Conservation (phyloP, 768 basidiomycete genomes). For the Naganishia randhawae region DNA sequence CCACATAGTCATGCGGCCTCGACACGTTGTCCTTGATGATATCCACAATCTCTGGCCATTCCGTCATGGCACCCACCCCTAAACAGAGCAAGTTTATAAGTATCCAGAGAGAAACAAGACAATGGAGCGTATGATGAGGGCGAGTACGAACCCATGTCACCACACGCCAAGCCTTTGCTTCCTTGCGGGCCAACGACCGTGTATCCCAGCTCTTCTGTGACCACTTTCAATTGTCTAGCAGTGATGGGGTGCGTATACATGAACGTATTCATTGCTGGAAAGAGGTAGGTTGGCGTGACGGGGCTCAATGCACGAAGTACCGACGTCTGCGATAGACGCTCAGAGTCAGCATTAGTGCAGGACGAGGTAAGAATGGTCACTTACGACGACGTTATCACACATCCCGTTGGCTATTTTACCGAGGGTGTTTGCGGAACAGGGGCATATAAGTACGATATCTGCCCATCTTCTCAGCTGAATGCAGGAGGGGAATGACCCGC, state of each 20-base stretch:
- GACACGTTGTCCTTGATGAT: conserved; percentile 45
- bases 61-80: conserved; percentile 94
- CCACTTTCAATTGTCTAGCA: conserved; percentile 69
- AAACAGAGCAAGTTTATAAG: neutral
- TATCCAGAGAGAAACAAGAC: neutral
- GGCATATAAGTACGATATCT: conserved; percentile 88
- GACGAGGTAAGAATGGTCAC: conserved; percentile 49
- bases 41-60: conserved; percentile 76
- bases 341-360: conserved; percentile 51
- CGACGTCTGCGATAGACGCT: conserved; percentile 53
- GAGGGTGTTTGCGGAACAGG: conserved; percentile 94
- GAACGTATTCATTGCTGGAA: conserved; percentile 97
- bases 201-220: conserved; percentile 74
- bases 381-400: conserved; percentile 75
- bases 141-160: conserved; percentile 70
- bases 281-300: conserved; percentile 78
- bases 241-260: conserved; percentile 97
- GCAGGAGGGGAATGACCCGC: neutral
- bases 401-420: conserved; percentile 83
- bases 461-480: conserved; percentile 67
- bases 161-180: conserved; percentile 82
- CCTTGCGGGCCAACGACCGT: conserved; percentile 74
- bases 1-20: conserved; percentile 10
- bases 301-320: conserved; percentile 78
- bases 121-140: neutral